A percentile compares a stretch with the other conserved stretches of the same genome.
Conservation (phyloP, 2,329 filamentous ascomycete species). For the Diplodia corticola region DNA sequence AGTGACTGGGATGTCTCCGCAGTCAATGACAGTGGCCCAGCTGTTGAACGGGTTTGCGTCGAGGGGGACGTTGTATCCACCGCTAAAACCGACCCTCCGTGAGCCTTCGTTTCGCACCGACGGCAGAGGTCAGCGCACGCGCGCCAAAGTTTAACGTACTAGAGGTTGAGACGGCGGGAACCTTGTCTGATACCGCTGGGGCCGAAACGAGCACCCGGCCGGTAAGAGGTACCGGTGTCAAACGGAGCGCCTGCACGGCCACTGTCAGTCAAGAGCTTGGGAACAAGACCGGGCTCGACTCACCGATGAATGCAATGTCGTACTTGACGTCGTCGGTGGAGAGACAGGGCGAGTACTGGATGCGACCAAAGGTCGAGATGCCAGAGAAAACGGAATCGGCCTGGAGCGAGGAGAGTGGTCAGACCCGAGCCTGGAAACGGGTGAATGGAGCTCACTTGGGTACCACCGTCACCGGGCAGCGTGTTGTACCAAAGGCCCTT, state of each 20-base stretch:
- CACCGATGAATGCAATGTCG: constrained; percentile 83
- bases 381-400: constrained; percentile 87
- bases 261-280: not conserved
- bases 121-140: constrained; percentile 13
- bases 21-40: constrained; percentile 79
- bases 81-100: constrained; percentile 61
- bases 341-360: constrained; percentile 76
- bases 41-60: constrained; percentile 77
- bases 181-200: constrained; percentile 84
- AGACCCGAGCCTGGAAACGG: not conserved
- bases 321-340: constrained; percentile 69
- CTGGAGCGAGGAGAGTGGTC: constrained; percentile 43
- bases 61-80: constrained; percentile 83
- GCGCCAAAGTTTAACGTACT: constrained; percentile 57
- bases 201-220: constrained; percentile 80
- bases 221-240: constrained; percentile 82
- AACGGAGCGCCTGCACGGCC: constrained; percentile 70
- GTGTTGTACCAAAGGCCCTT: constrained; percentile 79
- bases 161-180: constrained; percentile 80
- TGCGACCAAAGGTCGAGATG: constrained; percentile 79
- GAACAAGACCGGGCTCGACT: constrained; percentile 22
- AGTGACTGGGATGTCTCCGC: constrained; percentile 81
- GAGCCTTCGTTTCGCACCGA: constrained; percentile 42
- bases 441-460: constrained; percentile 58
- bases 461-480: constrained; percentile 80